phyloP scores from a whole-genome alignment of 2,329 filamentous ascomycete species.

The Hymenoscyphus repandus region DNA sequence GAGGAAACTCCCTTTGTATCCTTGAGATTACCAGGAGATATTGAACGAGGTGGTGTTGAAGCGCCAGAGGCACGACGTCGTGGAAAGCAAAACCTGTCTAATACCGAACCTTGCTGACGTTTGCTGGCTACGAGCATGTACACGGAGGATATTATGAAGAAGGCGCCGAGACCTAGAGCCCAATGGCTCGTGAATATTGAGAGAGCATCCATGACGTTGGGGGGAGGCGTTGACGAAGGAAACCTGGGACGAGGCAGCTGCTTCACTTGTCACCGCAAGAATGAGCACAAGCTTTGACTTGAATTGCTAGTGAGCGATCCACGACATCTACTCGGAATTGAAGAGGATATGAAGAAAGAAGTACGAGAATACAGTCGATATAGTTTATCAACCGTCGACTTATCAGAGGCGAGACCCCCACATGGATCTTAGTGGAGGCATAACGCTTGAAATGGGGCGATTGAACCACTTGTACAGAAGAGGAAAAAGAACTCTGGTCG shows the following conservation, averaged over 20 bases:
- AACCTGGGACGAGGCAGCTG: not conserved
- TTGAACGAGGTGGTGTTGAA: slow-evolving; percentile 29
- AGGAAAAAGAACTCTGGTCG: not conserved
- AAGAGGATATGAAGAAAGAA: not conserved
- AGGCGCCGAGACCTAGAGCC: slow-evolving; percentile 23
- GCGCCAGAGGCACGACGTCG: slow-evolving; percentile 28
- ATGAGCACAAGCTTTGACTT: no score
- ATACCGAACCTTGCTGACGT: slow-evolving; percentile 20
- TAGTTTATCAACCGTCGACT: not conserved
- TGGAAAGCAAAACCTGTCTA: slow-evolving; percentile 22
- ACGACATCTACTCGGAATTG: not conserved
- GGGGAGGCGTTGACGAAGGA: not conserved
- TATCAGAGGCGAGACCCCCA: not conserved
- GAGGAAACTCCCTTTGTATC: slow-evolving; percentile 2
- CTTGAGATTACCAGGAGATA: slow-evolving; percentile 23
- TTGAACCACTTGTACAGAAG: not conserved
- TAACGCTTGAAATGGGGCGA: not conserved
- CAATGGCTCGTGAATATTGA: slow-evolving; percentile 18
- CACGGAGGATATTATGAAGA: slow-evolving; percentile 20
- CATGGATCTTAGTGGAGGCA: not conserved
- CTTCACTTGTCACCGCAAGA: no score
- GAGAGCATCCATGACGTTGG: slow-evolving; percentile 15
- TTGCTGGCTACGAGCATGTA: slow-evolving; percentile 19
- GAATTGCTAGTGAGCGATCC: no score
- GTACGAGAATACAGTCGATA: not conserved